A percentile compares a stretch with the other conserved stretches of the same genome.
Evolutionary conservation across 2,329 filamentous ascomycete genomes (phyloP).

Genomic region (Emericellopsis cladophorae): DNA sequence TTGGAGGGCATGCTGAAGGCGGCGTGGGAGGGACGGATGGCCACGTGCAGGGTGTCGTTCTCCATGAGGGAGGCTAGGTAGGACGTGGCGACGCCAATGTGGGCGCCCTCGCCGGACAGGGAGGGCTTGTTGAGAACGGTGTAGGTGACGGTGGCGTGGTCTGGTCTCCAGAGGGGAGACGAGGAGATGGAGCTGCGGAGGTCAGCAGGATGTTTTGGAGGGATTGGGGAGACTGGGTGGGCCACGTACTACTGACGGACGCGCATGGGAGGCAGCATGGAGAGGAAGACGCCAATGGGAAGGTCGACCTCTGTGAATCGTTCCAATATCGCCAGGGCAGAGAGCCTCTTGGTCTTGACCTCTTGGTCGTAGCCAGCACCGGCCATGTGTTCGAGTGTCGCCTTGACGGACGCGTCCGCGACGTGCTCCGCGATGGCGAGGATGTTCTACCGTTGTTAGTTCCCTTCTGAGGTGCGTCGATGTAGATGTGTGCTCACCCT

Average conservation of each 20-base stretch:
- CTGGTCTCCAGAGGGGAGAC: conserved; percentile 44
- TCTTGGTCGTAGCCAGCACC: conserved; percentile 23
- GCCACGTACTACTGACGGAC: conserved; percentile 17
- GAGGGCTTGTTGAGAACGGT: conserved; percentile 44
- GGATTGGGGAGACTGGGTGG: too few relatives aligned
- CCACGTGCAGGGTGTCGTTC: conserved; percentile 29
- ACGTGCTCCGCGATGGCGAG: conserved; percentile 7
- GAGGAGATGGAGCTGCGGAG: conserved; percentile 48
- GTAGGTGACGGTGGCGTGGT: conserved; percentile 48
- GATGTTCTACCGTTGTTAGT: conserved; percentile 16
- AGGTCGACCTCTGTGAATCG: conserved; percentile 38
- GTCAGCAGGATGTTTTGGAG: too few relatives aligned
- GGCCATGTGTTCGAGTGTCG: conserved; percentile 21
- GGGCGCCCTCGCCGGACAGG: conserved; percentile 25
- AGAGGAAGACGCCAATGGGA: conserved; percentile 45
- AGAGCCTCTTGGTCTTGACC: conserved; percentile 34
- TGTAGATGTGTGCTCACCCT: conserved; percentile 26
- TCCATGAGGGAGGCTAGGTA: conserved; percentile 36
- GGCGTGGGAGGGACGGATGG: conserved; percentile 22
- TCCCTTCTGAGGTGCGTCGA: conserved; percentile 20
- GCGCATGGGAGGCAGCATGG: conserved; percentile 51
- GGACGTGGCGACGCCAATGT: conserved; percentile 44
- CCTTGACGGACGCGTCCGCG: conserved; percentile 17
- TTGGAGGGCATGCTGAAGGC: conserved; percentile 31
- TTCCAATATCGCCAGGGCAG: conserved; percentile 49